Percentiles rank a stretch among this genome's conserved stretches.
Conservation (phyloP, 495 filamentous ascomycete species). For the Neurospora sp. region DNA sequence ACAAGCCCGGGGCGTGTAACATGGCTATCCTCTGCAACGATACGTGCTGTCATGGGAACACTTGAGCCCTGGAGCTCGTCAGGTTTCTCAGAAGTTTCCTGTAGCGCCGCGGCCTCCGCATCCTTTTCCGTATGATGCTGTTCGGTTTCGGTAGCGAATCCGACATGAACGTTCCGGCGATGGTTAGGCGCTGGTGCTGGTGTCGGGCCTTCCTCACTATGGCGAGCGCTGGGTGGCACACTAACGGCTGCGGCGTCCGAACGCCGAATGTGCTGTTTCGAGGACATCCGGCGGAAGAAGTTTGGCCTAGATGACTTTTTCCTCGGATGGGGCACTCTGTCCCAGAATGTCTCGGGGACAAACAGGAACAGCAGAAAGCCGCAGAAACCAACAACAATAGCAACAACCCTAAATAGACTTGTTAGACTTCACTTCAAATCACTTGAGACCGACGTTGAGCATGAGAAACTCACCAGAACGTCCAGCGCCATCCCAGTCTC, state of each 20-base stretch:
- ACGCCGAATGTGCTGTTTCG: constrained; percentile 9
- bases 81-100: neutral
- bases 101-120: neutral
- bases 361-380: constrained; percentile 74
- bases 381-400: constrained; percentile 72
- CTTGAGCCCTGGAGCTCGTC: neutral
- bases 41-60: neutral
- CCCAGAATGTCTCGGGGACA: constrained; percentile 95
- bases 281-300: constrained; percentile 33
- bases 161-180: constrained; percentile 34
- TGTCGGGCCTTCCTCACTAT: neutral
- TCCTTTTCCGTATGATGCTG: neutral
- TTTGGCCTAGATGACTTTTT: constrained; percentile 22
- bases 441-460: neutral
- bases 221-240: neutral
- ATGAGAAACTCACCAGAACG: constrained; percentile 58
- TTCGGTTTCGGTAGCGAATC: constrained; percentile 34
- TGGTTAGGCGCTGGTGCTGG: constrained; percentile 3
- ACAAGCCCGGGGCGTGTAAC: neutral
- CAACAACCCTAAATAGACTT: constrained; percentile 53
- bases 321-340: constrained; percentile 62
- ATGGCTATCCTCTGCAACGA: neutral
- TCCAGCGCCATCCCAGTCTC: constrained; percentile 77
- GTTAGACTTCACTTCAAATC: constrained; percentile 13
- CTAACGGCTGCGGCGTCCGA: neutral